Base-by-base conservation (phyloP, 192 early-diverging fungal species). In the Oehlia diaphana region DNA sequence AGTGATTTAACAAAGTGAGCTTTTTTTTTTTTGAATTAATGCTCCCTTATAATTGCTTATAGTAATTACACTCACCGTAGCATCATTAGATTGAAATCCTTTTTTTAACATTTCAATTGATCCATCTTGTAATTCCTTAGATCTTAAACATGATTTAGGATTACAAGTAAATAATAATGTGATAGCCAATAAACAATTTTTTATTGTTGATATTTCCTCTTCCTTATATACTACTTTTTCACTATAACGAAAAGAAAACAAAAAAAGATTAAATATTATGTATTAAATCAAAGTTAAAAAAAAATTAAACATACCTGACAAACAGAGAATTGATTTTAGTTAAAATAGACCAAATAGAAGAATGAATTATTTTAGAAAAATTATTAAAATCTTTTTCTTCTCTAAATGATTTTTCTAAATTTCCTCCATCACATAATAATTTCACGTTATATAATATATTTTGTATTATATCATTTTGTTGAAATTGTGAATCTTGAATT, bases 381-480 rank as follows among this genome's bases (percentile, higher is more conserved):
- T 68, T 33, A 16, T 68, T 6, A n/a, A 82, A 71, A 35, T 83
- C 75, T 0, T 82, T 64, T 26, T 78, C 49, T 31, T 74, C 73
- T 14, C 13, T 62, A 68, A 50, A 53, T 37, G 77, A 65, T 31
- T 78, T 79, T 13, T 77, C 67, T 64, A 62, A 10, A 78, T 63
- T 39, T 85, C 84, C 53, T 58, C 19, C 53, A 6, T 58, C 6
- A 75, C 88, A 84, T 16, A 86, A 81, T 19, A 76, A 80, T 67
- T 88, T 89, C 39, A 90, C 65, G 7, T 82, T 88, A 28, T 89
- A 72, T 2, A 90, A 66, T 10, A 88, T 82, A 69, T 81, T 82
- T 37, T 84, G 84, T 23, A 82, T 85, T n/a, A 89, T 80, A 9
- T 84, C 81, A 12, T 61, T 72, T 66, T 90, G 83, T 69, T 90